Evolutionary conservation across 176 grass and related monocot genomes (phyloP).

Genomic region (Triticum timopheevii): DNA sequence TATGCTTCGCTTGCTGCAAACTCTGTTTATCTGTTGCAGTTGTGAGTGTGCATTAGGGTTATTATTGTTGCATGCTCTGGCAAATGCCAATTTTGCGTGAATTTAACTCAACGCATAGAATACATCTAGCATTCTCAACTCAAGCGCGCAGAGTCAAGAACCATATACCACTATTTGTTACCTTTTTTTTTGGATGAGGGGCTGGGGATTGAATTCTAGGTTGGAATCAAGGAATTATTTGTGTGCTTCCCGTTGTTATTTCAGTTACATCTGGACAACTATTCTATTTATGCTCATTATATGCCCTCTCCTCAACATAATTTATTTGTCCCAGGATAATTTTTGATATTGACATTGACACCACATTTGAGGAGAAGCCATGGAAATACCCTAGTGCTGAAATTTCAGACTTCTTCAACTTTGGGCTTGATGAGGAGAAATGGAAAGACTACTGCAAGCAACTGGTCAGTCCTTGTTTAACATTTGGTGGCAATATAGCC

Average conservation of each 20-base stretch:
- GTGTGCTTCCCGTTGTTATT: neutral
- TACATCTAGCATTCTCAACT: neutral
- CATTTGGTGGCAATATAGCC: slow-evolving; percentile 12
- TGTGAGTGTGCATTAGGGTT: neutral
- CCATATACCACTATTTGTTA: neutral
- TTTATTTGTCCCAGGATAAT: slow-evolving; percentile 63
- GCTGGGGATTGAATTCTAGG: neutral
- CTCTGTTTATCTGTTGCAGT: neutral
- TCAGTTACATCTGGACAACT: slow-evolving; percentile 15
- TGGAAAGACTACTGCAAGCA: slow-evolving; percentile 99
- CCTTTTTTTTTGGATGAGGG: neutral
- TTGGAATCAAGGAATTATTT: neutral
- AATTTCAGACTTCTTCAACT: slow-evolving; percentile 91
- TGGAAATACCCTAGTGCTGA: slow-evolving; percentile 92
- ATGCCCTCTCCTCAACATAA: neutral
- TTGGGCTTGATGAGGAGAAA: slow-evolving; percentile 81
- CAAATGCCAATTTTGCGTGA: neutral
- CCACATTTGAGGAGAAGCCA: slow-evolving; percentile 94
- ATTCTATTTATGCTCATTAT: slow-evolving; percentile 5
- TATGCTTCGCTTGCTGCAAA: neutral
- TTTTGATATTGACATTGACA: slow-evolving; percentile 84
- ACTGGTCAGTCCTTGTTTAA: slow-evolving; percentile 54
- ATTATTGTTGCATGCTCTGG: neutral
- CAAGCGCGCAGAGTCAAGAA: neutral
- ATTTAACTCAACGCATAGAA: neutral